Evolutionary conservation across 768 basidiomycete genomes (phyloP), one percentile per base, ranked within the genome.

Genomic region (Rhodocollybia butyracea): DNA sequence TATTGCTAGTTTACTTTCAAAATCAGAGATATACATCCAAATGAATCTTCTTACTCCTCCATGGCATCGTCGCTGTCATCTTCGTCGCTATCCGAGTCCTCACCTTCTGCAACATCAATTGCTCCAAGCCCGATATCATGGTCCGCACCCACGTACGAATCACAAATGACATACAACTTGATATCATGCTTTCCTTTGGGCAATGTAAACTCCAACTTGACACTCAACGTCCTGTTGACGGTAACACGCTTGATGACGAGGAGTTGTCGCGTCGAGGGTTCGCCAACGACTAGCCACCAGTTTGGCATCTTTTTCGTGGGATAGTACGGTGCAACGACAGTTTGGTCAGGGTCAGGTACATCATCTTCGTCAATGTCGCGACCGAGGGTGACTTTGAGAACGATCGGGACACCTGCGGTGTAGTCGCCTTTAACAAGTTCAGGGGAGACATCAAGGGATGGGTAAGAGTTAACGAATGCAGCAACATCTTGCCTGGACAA

Each of bases 231-330:
- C 75, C 81, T 95, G 83, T 78, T 91, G 78, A 94, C 83, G 0
- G 96, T 96, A 29, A 98, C 91, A 40, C 88, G 88, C 76, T 97
- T 96, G 73, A 86, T 76, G 72, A 91, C 76, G 4, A 93, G 86
- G 12, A 99, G 76, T 62, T 93, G 89, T 34, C 85, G 83, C n/a
- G 83, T 85, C 31, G 75, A 75, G 5, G 87, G 78, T 51, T 95
- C 90, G n/a, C 93, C 94, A 12, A 98, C 79, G 45, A 98, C 94
- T 31, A 98, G 80, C 95, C 95, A 98, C 96, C 95, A 98, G 64
- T 94, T 94, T 55, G 90, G 85, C 70, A 93, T 82, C 77, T 98
- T 98, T 71, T 87, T 88, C 52, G 73, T 76, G 0, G 96, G 96
- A 75, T 90, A 98, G 73, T 86, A 90, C 0, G 97, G 95, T 0